A percentile compares a stretch with the other conserved stretches of the same genome.
These are phyloP conservation scores for Setaria viridis DNA, from an alignment of 202 grass and related monocot genomes.

Conservation along the genomic window DNA sequence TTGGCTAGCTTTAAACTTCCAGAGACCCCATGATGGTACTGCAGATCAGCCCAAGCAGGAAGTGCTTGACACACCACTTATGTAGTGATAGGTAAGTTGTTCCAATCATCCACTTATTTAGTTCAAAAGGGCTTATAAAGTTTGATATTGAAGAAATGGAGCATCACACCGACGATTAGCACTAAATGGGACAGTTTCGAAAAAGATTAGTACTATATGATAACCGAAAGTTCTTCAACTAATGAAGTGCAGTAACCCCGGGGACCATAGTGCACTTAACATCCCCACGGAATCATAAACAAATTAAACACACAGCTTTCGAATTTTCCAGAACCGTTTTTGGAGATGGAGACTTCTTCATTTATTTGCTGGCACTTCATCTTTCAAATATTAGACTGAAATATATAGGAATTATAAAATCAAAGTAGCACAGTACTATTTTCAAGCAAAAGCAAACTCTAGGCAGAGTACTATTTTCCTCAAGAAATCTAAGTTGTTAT, in stretches of 20 bases:
- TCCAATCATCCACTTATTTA: constrained; percentile 48
- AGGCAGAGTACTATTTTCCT: neutral
- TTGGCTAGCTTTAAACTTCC: constrained; percentile 1
- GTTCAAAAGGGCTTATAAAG: constrained; percentile 37
- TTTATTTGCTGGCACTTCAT: neutral
- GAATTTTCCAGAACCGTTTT: constrained; percentile 39
- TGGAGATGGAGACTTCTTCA: neutral
- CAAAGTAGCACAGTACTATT: too few relatives aligned
- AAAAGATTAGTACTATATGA: constrained; percentile 18
- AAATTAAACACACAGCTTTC: constrained; percentile 5
- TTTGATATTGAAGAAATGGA: constrained; percentile 12
- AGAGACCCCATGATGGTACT: neutral
- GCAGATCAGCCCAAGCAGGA: constrained; percentile 4
- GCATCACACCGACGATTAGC: constrained; percentile 38
- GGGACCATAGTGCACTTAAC: neutral
- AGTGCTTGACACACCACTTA: constrained; percentile 34
- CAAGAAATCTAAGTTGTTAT: neutral
- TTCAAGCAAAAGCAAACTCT: neutral
- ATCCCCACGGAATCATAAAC: neutral
- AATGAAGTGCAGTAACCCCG: neutral
- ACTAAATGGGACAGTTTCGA: neutral
- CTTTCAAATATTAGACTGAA: neutral
- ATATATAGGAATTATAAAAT: neutral
- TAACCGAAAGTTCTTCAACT: constrained; percentile 35
- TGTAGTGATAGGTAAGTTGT: constrained; percentile 41